Evolutionary conservation across 352 stramenopile species (phyloP), one percentile per base, ranked within the genome.

Genomic region (Pythium myriotylum): DNA sequence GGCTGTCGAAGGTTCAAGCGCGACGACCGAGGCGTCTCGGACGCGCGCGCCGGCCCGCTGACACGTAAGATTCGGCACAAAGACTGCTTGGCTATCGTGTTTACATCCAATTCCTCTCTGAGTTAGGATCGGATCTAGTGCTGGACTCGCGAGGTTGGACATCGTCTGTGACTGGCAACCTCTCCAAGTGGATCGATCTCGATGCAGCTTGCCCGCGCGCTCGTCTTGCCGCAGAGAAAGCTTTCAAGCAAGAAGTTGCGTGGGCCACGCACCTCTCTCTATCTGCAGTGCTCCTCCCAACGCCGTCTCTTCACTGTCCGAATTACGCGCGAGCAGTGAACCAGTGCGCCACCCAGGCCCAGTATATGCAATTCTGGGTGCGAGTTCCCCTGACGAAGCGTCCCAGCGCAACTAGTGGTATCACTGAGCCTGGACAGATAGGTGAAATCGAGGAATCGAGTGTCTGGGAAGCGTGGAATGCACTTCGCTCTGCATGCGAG

Each of bases 231-330:
- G 81, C 79, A 12, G 87, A 95, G 58, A 89, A 84, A 59, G 81
- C 77, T 1, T 88, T 97, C 62, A 94, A 92, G 54, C 78, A 97
- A 59, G 96, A 99, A 68, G 73, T 99, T 27, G 90, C 93, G 48
- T 99, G 96, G 95, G 96, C 93, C 20, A 94, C 85, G 40, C 97
- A 99, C 74, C 82, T 99, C 42, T 93, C 88, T 2, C 86, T 99
- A 27, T 81, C 94, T 2, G 93, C 97, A 14, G 91, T 99, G n/a
- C 77, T 99, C 54, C 73, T 98, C 23, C 96, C 96, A 3, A 70
- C 79, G 12, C 79, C 88, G 19, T 60, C 77, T n/a, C 62, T 63
- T 12, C 56, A 64, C 16, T 83, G 76, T n/a, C 52, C 76, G 52
- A 95, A 95, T 45, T 98, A 98, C 68, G 87, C 89, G 40, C 81